These are phyloP conservation scores for Penicillium sp. DNA, from an alignment of 2,329 filamentous ascomycete genomes.

Conservation along the genomic window DNA sequence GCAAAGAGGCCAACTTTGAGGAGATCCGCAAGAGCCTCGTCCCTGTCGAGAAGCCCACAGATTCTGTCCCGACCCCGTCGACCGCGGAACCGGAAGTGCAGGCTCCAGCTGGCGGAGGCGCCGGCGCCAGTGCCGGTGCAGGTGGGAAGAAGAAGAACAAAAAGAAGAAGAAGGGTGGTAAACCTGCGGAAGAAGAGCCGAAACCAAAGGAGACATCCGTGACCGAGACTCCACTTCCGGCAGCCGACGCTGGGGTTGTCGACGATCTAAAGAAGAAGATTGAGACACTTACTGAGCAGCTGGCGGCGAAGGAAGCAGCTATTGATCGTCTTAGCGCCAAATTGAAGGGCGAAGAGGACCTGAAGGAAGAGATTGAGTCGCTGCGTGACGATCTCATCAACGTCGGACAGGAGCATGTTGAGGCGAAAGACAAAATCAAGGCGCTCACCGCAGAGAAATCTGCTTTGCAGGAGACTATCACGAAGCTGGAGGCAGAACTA, in stretches of 20 bases:
- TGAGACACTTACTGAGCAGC: constrained; percentile 28
- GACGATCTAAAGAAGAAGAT: constrained; percentile 34
- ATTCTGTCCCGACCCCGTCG: too few species aligned
- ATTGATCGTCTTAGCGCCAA: constrained; percentile 67
- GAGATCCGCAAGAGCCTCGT: constrained; percentile 29
- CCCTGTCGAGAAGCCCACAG: constrained; percentile 14
- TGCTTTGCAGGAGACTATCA: constrained; percentile 58
- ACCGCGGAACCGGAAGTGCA: constrained; percentile 8
- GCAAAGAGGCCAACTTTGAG: constrained; percentile 31
- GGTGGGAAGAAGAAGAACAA: constrained; percentile 67
- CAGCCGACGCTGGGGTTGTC: constrained; percentile 13
- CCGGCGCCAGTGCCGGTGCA: constrained; percentile 20
- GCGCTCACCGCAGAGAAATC: constrained; percentile 63
- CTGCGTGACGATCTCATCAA: constrained; percentile 72
- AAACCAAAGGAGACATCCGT: constrained; percentile 18
- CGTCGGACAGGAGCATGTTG: constrained; percentile 77
- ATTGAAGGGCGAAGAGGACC: constrained; percentile 67
- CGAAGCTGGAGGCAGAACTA: constrained; percentile 66
- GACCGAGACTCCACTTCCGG: constrained; percentile 19
- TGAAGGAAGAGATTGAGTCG: constrained; percentile 79
- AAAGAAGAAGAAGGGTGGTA: constrained; percentile 76
- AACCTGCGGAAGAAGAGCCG: constrained; percentile 37
- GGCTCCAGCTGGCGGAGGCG: constrained; percentile 11
- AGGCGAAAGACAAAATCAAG: constrained; percentile 70
- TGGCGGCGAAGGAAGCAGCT: constrained; percentile 58